Evolutionary conservation across 2,329 filamentous ascomycete genomes (phyloP).

Genomic region (Fonsecaea pugnacius): DNA sequence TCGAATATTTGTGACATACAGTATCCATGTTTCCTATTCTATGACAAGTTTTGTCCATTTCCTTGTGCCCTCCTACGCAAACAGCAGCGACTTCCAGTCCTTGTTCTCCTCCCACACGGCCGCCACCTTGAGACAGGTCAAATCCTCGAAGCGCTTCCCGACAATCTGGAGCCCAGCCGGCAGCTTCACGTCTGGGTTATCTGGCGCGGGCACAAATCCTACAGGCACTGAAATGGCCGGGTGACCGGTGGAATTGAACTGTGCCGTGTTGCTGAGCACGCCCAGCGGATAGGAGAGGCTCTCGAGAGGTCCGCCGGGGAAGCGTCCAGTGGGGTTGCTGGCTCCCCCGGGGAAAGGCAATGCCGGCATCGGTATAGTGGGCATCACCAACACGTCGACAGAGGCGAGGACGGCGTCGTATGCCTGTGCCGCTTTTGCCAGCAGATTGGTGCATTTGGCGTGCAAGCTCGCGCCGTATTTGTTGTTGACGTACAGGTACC

Average conservation of each 20-base stretch:
- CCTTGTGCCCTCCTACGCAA: not conserved
- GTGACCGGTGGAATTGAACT: constrained; percentile 63
- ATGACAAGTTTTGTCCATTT: not conserved
- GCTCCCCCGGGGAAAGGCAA: constrained; percentile 25
- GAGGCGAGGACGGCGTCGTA: constrained; percentile 48
- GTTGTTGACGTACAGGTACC: constrained; percentile 16
- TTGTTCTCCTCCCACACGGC: constrained; percentile 45
- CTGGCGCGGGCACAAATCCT: constrained; percentile 42
- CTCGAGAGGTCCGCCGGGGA: constrained; percentile 18
- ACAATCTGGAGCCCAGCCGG: constrained; percentile 50
- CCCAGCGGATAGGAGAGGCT: constrained; percentile 50
- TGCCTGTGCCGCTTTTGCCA: constrained; percentile 45
- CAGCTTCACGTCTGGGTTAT: constrained; percentile 43
- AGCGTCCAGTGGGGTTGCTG: not conserved
- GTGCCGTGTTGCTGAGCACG: constrained; percentile 60
- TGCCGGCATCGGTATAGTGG: constrained; percentile 40
- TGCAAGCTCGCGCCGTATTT: constrained; percentile 45
- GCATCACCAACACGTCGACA: constrained; percentile 50
- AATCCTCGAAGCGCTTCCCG: constrained; percentile 45
- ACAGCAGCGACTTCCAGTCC: constrained; percentile 47
- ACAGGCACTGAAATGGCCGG: constrained; percentile 60
- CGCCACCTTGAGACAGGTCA: constrained; percentile 33
- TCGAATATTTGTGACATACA: not conserved
- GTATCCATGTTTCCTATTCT: not conserved
- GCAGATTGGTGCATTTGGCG: constrained; percentile 49